These are phyloP conservation scores for Pisolithus microcarpus DNA, from an alignment of 768 basidiomycete species.

Conservation along the genomic window DNA sequence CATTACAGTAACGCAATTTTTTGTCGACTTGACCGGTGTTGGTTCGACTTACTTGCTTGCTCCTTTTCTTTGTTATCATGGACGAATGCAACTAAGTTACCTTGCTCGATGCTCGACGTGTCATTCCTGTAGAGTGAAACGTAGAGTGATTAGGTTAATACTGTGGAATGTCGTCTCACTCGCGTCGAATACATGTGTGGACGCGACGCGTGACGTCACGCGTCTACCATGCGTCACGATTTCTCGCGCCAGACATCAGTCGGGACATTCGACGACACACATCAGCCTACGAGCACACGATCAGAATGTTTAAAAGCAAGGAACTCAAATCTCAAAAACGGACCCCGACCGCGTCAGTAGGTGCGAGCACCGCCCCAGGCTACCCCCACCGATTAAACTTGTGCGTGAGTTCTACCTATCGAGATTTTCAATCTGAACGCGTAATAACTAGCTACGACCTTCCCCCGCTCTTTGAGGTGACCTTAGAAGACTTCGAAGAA, in stretches of 20 bases:
- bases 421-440: neutral
- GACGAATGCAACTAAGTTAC: neutral
- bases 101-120: too few species aligned
- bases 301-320: constrained; percentile 17
- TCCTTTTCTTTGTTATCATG: constrained; percentile 50
- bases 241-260: neutral
- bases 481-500: constrained; percentile 91
- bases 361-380: constrained; percentile 1
- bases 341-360: neutral
- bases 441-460: constrained; percentile 63
- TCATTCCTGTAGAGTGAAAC: too few species aligned
- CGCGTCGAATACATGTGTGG: neutral
- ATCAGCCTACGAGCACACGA: neutral
- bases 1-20: constrained; percentile 6
- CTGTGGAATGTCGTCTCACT: too few species aligned
- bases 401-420: constrained; percentile 35
- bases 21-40: neutral
- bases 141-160: too few species aligned
- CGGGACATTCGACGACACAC: neutral
- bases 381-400: constrained; percentile 77
- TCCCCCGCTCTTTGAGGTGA: constrained; percentile 83
- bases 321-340: constrained; percentile 6
- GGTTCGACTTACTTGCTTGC: constrained; percentile 34
- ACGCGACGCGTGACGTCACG: constrained; percentile 18
- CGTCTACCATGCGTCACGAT: constrained; percentile 14